Percentiles rank a stretch among this genome's conserved stretches.
phyloP scores from a whole-genome alignment of 805 yeast species.

The Ogataea nitratoaversa region DNA sequence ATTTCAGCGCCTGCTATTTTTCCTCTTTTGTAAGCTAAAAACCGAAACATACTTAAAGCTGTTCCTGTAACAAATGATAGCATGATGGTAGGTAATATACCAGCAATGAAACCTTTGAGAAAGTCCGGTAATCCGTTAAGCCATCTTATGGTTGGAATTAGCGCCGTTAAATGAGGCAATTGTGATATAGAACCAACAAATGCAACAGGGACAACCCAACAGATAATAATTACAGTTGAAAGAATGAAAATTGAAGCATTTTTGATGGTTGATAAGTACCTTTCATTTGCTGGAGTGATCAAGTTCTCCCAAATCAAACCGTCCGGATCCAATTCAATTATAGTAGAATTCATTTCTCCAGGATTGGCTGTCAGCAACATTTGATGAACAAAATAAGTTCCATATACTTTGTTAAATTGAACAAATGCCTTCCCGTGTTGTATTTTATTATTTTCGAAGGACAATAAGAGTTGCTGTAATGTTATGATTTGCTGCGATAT shows the following conservation, averaged over 20 bases:
- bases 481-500: constrained; percentile 7
- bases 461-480: too few relatives aligned
- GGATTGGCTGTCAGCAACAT: constrained; percentile 42
- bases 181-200: constrained; percentile 74
- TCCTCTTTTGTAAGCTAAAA: constrained; percentile 52
- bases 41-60: constrained; percentile 55
- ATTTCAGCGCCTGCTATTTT: constrained; percentile 56
- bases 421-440: constrained; percentile 65
- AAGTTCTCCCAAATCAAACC: constrained; percentile 71
- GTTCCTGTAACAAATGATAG: constrained; percentile 59
- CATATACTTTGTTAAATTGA: constrained; percentile 50
- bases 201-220: constrained; percentile 83
- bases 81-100: constrained; percentile 63
- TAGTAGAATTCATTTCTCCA: constrained; percentile 38
- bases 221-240: constrained; percentile 44
- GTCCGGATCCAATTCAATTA: constrained; percentile 55
- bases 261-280: constrained; percentile 35
- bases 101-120: constrained; percentile 50
- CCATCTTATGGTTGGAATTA: constrained; percentile 60
- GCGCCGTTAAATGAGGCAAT: constrained; percentile 55
- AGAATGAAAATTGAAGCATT: constrained; percentile 40
- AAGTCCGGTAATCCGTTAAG: constrained; percentile 50
- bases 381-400: constrained; percentile 65
- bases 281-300: constrained; percentile 34
- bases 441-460: too few relatives aligned